These are phyloP conservation scores for Achlya hypogyna DNA, from an alignment of 352 stramenopile species.

Conservation along the genomic window DNA sequence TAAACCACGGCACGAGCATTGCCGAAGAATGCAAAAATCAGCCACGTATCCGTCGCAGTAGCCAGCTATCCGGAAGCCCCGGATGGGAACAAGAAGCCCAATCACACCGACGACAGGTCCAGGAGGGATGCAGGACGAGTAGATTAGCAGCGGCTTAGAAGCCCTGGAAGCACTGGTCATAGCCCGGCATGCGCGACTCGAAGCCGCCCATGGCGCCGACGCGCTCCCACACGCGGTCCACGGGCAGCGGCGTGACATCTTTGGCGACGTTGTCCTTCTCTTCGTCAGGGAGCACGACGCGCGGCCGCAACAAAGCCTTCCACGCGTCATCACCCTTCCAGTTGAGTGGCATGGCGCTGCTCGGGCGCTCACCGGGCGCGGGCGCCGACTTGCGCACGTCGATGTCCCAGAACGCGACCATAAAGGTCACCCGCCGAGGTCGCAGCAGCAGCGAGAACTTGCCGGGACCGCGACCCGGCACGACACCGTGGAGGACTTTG, in stretches of 20 bases:
- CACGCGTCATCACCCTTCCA: not conserved
- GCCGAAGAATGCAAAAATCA: no score
- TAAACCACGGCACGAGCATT: constrained; percentile 50
- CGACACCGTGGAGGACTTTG: constrained; percentile 45
- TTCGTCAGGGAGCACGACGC: not conserved
- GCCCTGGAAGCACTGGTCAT: constrained; percentile 56
- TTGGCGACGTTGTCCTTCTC: not conserved
- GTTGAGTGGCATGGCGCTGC: constrained; percentile 34
- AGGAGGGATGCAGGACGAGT: not conserved
- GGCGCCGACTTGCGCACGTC: constrained; percentile 25
- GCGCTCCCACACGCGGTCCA: constrained; percentile 24
- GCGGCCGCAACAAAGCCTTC: not conserved
- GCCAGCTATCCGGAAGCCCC: no score
- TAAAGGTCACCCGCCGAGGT: constrained; percentile 43
- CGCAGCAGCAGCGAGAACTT: not conserved
- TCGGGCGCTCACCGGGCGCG: constrained; percentile 18
- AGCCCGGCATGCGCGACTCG: constrained; percentile 37
- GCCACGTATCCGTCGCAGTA: no score
- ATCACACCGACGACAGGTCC: no score
- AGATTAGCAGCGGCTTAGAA: constrained; percentile 29
- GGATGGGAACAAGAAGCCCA: no score
- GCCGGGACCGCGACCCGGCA: constrained; percentile 40
- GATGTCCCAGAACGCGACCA: constrained; percentile 57
- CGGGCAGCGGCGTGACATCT: constrained; percentile 17
- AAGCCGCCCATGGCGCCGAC: constrained; percentile 11